A percentile compares a stretch with the other conserved stretches of the same genome.
phyloP scores from a whole-genome alignment of 169 alveolate genomes.

The Cryptosporidium parvum region DNA sequence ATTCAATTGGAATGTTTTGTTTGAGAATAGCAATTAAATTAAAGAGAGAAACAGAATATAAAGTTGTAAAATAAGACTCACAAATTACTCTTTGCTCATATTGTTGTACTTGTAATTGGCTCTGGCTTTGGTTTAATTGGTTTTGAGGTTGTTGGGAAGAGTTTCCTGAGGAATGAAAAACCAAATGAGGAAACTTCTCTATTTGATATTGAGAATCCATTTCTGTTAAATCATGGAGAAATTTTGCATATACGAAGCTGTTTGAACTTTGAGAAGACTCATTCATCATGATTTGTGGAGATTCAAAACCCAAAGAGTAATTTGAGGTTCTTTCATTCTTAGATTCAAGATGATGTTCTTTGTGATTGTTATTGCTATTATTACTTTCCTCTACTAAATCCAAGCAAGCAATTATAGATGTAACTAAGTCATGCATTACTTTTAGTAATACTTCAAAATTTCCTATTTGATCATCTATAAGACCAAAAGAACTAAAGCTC shows the following conservation, averaged over 20 bases:
- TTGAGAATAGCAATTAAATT: not conserved
- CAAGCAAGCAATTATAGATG: slow-evolving; percentile 23
- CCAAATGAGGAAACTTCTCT: slow-evolving; percentile 24
- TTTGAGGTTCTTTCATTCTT: not conserved
- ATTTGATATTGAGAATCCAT: slow-evolving; percentile 37
- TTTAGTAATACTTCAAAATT: not conserved
- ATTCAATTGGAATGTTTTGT: not conserved
- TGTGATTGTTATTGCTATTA: too few relatives aligned
- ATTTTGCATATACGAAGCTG: not conserved
- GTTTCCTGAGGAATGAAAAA: slow-evolving; percentile 21
- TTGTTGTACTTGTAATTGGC: not conserved
- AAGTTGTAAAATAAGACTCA: slow-evolving; percentile 40
- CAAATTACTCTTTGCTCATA: not conserved
- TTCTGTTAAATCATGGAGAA: slow-evolving; percentile 19
- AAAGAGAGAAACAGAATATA: slow-evolving; percentile 19
- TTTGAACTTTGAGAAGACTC: not conserved
- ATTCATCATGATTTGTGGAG: not conserved
- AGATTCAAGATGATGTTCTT: not conserved
- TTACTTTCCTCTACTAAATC: not conserved
- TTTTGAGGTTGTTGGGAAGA: not conserved
- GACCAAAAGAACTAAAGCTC: slow-evolving; percentile 23
- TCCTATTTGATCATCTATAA: slow-evolving; percentile 16
- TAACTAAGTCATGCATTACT: slow-evolving; percentile 22
- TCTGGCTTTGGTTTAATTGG: not conserved
- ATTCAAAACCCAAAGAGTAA: slow-evolving; percentile 4